Evolutionary conservation across 192 early-diverging fungal species (phyloP).

Genomic region (Backusella psychrophila): DNA sequence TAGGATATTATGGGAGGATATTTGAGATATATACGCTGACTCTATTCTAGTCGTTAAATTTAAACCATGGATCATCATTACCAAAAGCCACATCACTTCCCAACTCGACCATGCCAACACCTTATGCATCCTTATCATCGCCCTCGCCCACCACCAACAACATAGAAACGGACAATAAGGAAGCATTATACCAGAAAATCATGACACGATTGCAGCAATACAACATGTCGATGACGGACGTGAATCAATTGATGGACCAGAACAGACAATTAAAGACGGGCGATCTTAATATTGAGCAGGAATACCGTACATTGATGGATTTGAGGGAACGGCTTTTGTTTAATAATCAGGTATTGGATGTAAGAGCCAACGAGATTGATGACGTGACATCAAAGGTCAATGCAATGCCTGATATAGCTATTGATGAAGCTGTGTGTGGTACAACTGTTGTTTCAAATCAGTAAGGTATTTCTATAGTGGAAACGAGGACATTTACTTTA

Average conservation of each 20-base stretch:
- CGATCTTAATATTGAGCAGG: constrained; percentile 60
- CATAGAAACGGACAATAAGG: constrained; percentile 37
- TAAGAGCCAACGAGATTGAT: constrained; percentile 59
- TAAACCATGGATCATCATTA: not conserved
- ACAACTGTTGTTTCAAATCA: constrained; percentile 68
- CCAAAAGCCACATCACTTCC: constrained; percentile 9
- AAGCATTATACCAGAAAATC: constrained; percentile 62
- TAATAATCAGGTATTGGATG: constrained; percentile 64
- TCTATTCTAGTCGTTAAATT: not conserved
- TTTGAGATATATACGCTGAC: no score
- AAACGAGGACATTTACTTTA: not conserved
- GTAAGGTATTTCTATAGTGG: constrained; percentile 33
- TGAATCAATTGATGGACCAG: constrained; percentile 53
- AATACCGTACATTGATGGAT: constrained; percentile 56
- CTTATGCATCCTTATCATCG: constrained; percentile 4
- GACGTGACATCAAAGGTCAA: constrained; percentile 48
- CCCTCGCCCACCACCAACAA: constrained; percentile 36
- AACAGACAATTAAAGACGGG: constrained; percentile 73
- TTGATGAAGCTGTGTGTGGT: constrained; percentile 63
- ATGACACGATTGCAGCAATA: constrained; percentile 53
- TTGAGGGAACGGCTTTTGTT: constrained; percentile 58
- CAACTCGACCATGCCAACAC: not conserved
- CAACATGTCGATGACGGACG: constrained; percentile 52
- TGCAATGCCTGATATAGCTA: constrained; percentile 56
- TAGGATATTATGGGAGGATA: not conserved